A percentile compares a stretch with the other conserved stretches of the same genome.
Evolutionary conservation across 2,329 filamentous ascomycete genomes (phyloP).

Genomic region (Colletotrichum spaethianum): DNA sequence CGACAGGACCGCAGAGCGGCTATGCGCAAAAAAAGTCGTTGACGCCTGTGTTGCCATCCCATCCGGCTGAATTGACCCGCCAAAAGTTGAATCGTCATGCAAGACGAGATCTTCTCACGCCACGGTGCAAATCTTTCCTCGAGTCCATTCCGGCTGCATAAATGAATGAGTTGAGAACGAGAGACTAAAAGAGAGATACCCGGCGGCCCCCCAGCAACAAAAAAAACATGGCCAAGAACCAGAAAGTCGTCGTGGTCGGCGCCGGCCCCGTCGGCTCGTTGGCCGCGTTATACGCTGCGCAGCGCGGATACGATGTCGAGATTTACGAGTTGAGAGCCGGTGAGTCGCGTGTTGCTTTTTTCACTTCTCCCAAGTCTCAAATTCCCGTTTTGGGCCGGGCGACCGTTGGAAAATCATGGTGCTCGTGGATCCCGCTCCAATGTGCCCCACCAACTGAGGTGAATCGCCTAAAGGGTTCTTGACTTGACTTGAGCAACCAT

Average conservation of each 20-base stretch:
- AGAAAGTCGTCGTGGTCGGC: constrained; percentile 88
- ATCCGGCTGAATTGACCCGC: constrained; percentile 30
- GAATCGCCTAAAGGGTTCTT: neutral
- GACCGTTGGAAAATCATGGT: constrained; percentile 5
- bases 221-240: constrained; percentile 53
- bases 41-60: constrained; percentile 19
- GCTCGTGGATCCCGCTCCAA: constrained; percentile 8
- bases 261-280: constrained; percentile 94
- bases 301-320: constrained; percentile 89
- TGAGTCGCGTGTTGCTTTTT: constrained; percentile 61
- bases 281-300: constrained; percentile 92
- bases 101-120: constrained; percentile 16
- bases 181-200: neutral
- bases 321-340: constrained; percentile 94
- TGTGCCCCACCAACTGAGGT: constrained; percentile 28
- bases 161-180: neutral
- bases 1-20: neutral
- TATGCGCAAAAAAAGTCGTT: constrained; percentile 24
- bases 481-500: neutral
- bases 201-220: neutral
- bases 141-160: neutral
- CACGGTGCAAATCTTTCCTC: constrained; percentile 4
- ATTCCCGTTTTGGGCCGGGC: constrained; percentile 14
- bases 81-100: constrained; percentile 30
- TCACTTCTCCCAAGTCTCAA: neutral